These are phyloP conservation scores for Oenanthe sinensis DNA, from an alignment of 129 eudicot species.

Conservation along the genomic window DNA sequence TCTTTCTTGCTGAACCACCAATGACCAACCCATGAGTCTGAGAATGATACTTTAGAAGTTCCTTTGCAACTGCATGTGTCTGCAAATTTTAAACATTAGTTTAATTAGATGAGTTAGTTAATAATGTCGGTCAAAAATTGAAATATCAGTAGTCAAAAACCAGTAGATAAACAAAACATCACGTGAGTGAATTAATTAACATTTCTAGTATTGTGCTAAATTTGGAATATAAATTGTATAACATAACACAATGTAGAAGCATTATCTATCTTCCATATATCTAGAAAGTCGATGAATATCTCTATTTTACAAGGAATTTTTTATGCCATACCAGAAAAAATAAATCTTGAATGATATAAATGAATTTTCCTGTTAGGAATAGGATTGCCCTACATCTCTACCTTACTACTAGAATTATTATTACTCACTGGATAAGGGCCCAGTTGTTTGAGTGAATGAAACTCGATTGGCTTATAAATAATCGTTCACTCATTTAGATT, in stretches of 20 bases:
- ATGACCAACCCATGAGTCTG: constrained; percentile 82
- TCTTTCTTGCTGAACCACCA: constrained; percentile 76
- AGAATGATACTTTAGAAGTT: constrained; percentile 73
- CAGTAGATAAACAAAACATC: background rate
- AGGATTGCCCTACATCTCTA: too few species aligned
- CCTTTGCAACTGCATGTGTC: constrained; percentile 28
- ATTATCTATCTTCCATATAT: background rate
- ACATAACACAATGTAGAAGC: background rate
- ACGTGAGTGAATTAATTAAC: background rate
- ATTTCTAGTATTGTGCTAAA: background rate
- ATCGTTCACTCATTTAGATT: too few species aligned
- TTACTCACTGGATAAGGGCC: too few species aligned
- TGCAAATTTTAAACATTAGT: background rate
- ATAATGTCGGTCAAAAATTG: background rate
- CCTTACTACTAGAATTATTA: too few species aligned
- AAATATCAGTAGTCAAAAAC: background rate
- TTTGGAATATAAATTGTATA: background rate
- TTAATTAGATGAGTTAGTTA: background rate
- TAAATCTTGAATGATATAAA: too few species aligned
- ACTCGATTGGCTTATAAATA: too few species aligned
- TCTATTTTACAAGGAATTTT: too few species aligned
- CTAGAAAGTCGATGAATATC: background rate
- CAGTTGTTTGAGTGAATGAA: too few species aligned
- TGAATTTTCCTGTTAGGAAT: too few species aligned
- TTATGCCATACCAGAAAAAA: too few species aligned